Conservation (phyloP, 768 basidiomycete genomes). For the Suillus ampliporus region DNA sequence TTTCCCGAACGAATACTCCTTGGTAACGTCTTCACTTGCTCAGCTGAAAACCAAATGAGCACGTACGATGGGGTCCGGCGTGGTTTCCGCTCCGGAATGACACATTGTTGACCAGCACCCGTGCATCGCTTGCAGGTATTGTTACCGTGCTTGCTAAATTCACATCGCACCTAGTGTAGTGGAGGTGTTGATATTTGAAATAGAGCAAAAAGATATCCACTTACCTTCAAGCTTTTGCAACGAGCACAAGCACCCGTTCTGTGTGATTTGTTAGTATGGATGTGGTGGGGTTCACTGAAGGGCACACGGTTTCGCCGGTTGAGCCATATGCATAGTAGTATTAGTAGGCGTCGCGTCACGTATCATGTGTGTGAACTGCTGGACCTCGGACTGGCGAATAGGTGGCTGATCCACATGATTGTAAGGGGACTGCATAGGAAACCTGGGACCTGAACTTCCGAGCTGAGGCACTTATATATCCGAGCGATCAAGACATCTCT, state of each 20-base stretch:
- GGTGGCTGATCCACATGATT: constrained; percentile 36
- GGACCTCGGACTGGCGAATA: constrained; percentile 34
- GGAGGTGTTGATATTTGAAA: constrained; percentile 3
- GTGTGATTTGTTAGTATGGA: constrained; percentile 14
- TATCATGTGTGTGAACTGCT: too few relatives aligned
- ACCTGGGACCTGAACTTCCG: not conserved
- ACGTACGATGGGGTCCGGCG: constrained; percentile 79
- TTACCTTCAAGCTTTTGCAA: constrained; percentile 64
- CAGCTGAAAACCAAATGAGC: not conserved
- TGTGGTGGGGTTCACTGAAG: not conserved
- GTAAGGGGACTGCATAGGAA: constrained; percentile 37
- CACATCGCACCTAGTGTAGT: constrained; percentile 70
- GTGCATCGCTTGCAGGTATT: constrained; percentile 80
- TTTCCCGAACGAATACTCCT: too few relatives aligned
- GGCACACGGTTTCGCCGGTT: constrained; percentile 33
- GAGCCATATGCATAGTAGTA: too few relatives aligned
- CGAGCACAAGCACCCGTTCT: constrained; percentile 70
- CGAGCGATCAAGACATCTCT: too few relatives aligned
- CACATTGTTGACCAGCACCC: constrained; percentile 72
- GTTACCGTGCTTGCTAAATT: constrained; percentile 70
- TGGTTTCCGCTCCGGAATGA: constrained; percentile 83
- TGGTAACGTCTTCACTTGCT: constrained; percentile 2
- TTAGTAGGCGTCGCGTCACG: too few relatives aligned
- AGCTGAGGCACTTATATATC: too few relatives aligned
- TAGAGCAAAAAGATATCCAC: constrained; percentile 7